A percentile compares a stretch with the other conserved stretches of the same genome.
Conservation (phyloP, 192 early-diverging fungal genomes). For the Podochytrium sp. region DNA sequence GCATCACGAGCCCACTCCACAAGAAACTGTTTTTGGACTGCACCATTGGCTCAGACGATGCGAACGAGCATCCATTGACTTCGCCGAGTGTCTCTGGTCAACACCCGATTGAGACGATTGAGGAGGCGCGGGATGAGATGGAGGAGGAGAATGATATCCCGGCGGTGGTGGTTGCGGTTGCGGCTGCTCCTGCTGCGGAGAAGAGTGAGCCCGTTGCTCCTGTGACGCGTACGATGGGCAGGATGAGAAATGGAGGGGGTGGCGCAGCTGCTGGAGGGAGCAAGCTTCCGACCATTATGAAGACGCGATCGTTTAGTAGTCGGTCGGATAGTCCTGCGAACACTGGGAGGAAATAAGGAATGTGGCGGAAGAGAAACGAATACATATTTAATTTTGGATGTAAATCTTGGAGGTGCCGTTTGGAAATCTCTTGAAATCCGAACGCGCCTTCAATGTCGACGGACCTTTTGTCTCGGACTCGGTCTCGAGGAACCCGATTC, state of each 20-base stretch:
- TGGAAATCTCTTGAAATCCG: too few relatives aligned
- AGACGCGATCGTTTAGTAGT: background rate
- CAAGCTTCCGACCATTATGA: background rate
- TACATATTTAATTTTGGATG: too few relatives aligned
- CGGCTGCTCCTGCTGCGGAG: background rate
- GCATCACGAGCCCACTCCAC: background rate
- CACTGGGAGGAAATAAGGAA: too few relatives aligned
- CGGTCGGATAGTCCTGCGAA: background rate
- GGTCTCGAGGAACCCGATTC: too few relatives aligned
- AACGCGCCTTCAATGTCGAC: too few relatives aligned
- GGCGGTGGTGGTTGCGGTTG: background rate
- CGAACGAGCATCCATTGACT: background rate
- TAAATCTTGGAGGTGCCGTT: too few relatives aligned
- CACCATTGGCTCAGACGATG: background rate
- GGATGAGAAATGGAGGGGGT: background rate
- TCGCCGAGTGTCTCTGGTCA: background rate
- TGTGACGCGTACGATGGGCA: constrained; percentile 11
- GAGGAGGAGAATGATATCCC: background rate
- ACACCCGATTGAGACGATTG: background rate
- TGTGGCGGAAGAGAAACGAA: too few relatives aligned
- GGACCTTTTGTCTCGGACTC: too few relatives aligned
- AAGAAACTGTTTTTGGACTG: background rate
- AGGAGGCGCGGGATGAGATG: background rate
- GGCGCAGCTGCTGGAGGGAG: background rate
- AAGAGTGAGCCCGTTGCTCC: background rate